Conservation (phyloP, 2,329 filamentous ascomycete genomes). For the Paracoccidioides brasiliensis region DNA sequence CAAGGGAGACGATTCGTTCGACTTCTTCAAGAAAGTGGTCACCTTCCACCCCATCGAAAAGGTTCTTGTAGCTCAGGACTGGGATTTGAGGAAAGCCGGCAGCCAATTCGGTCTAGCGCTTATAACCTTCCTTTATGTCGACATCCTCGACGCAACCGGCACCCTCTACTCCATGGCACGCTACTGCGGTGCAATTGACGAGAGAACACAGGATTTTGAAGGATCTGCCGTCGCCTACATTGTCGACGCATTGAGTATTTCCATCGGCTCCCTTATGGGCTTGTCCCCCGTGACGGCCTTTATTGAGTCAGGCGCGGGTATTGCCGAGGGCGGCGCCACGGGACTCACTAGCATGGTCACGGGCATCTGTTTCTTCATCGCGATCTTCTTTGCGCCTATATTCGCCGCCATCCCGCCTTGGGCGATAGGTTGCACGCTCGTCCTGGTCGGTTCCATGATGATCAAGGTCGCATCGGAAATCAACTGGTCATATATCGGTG, state of each 20-base stretch:
- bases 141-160: conserved; percentile 76
- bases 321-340: conserved; percentile 74
- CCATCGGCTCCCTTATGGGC: conserved; percentile 66
- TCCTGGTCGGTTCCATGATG: conserved; percentile 85
- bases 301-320: conserved; percentile 79
- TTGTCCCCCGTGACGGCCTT: conserved; percentile 74
- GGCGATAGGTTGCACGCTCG: conserved; percentile 78
- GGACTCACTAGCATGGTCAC: conserved; percentile 70
- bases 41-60: conserved; percentile 65
- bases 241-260: conserved; percentile 68
- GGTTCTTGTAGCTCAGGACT: conserved; percentile 59
- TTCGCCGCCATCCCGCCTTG: conserved; percentile 81
- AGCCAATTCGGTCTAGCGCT: conserved; percentile 71
- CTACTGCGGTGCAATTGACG: conserved; percentile 67
- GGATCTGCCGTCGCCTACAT: conserved; percentile 73
- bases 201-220: conserved; percentile 75
- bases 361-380: conserved; percentile 73
- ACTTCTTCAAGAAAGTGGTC: conserved; percentile 82
- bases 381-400: conserved; percentile 80
- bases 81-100: conserved; percentile 55
- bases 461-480: conserved; percentile 63
- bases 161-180: conserved; percentile 84
- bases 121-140: conserved; percentile 81
- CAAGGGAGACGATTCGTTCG: conserved; percentile 56
- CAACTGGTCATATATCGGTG: conserved; percentile 79